Percentiles rank a stretch among this genome's conserved stretches.
Conservation (phyloP, 2,329 filamentous ascomycete species). For the Zymoseptoria crescenta region DNA sequence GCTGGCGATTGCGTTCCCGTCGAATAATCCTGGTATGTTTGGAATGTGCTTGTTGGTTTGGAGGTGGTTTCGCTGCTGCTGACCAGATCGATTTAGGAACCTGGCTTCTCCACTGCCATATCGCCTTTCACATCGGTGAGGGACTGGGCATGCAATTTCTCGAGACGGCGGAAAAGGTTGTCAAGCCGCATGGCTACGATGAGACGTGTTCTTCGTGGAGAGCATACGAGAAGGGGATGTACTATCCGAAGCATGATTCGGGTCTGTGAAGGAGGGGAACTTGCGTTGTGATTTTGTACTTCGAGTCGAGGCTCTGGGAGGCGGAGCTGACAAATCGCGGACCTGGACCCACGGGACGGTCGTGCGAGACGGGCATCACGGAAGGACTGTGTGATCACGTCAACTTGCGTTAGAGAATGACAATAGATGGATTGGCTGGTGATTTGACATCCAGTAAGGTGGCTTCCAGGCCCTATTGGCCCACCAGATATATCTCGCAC, state of each 20-base stretch:
- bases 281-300: background rate
- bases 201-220: conserved; percentile 30
- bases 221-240: conserved; percentile 26
- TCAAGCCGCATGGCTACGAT: conserved; percentile 23
- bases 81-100: conserved; percentile 47
- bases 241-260: conserved; percentile 34
- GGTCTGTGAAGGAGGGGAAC: conserved; percentile 24
- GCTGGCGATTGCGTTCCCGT: conserved; percentile 42
- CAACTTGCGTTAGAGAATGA: too few species aligned
- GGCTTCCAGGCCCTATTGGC: background rate
- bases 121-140: conserved; percentile 53
- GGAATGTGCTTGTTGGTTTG: conserved; percentile 29
- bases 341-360: background rate
- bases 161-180: conserved; percentile 34
- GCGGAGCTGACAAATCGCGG: background rate
- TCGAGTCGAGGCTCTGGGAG: background rate
- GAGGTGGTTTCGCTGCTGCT: conserved; percentile 42
- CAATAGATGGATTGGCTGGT: too few species aligned
- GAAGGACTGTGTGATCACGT: too few species aligned
- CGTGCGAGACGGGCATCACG: too few species aligned
- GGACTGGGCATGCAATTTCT: conserved; percentile 50
- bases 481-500: background rate
- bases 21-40: conserved; percentile 42
- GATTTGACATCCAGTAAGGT: too few species aligned
- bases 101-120: conserved; percentile 38